Evolutionary conservation across 202 grass and related monocot species (phyloP).

Genomic region (Panicum virgatum): DNA sequence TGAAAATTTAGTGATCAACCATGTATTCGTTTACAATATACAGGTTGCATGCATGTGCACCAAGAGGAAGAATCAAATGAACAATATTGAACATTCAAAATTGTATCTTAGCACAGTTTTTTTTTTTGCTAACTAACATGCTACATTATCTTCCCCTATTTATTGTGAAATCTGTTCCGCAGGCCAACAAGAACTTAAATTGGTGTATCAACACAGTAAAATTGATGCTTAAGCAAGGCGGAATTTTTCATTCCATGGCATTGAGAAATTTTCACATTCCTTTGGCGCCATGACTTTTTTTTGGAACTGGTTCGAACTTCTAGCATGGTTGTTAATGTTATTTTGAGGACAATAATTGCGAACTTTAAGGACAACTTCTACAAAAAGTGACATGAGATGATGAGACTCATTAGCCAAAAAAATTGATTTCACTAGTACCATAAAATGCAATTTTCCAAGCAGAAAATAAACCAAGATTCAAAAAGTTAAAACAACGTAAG

Average conservation of each 20-base stretch:
- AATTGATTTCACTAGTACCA: neutral
- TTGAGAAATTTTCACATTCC: neutral
- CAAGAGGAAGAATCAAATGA: neutral
- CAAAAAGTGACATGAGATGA: neutral
- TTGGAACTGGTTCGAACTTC: neutral
- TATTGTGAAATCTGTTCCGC: neutral
- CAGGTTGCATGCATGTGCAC: neutral
- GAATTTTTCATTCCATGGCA: neutral
- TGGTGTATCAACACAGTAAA: neutral
- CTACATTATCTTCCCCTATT: neutral
- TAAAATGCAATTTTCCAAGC: neutral
- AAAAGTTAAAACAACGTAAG: neutral
- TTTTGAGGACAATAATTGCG: neutral
- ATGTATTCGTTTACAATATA: neutral
- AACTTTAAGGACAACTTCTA: neutral
- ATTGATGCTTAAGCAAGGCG: neutral
- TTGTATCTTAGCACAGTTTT: neutral
- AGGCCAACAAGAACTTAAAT: neutral
- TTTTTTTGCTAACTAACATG: neutral
- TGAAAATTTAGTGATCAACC: neutral
- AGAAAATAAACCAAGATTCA: neutral
- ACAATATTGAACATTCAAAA: neutral
- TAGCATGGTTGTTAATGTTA: too few relatives aligned
- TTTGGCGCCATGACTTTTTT: neutral
- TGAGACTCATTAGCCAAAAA: neutral